phyloP scores from a whole-genome alignment of 2,329 filamentous ascomycete genomes.

The Allantophomopsis cytisporea region DNA sequence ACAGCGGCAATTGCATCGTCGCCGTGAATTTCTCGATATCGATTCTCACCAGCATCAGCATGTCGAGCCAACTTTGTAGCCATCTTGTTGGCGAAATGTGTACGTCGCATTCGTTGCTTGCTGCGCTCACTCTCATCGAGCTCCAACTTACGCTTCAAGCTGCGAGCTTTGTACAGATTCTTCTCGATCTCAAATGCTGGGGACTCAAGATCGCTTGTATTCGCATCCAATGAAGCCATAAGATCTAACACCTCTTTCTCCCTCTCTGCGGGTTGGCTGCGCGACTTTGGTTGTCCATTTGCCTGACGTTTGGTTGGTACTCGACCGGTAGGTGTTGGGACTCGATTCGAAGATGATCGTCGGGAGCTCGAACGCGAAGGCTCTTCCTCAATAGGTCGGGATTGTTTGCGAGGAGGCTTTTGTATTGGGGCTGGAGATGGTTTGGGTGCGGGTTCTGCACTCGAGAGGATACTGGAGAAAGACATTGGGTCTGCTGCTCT shows the following conservation, averaged over 20 bases:
- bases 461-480: conserved; percentile 87
- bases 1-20: conserved; percentile 75
- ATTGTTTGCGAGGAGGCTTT: conserved; percentile 4
- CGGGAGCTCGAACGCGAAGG: conserved; percentile 19
- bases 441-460: conserved; percentile 51
- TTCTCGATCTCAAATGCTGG: conserved; percentile 34
- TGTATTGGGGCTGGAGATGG: conserved; percentile 23
- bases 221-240: conserved; percentile 44
- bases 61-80: conserved; percentile 53
- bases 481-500: conserved; percentile 83
- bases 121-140: conserved; percentile 47
- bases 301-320: conserved; percentile 22
- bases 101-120: conserved; percentile 48
- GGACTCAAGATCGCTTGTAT: conserved; percentile 42
- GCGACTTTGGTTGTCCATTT: conserved; percentile 40
- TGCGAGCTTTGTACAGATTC: conserved; percentile 37
- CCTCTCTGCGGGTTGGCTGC: conserved; percentile 40
- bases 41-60: conserved; percentile 56
- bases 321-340: conserved; percentile 27
- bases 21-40: conserved; percentile 67
- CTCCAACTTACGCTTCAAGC: conserved; percentile 55
- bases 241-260: conserved; percentile 56
- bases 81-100: conserved; percentile 43
- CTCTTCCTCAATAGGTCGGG: conserved; percentile 9
- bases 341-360: conserved; percentile 33